phyloP scores from a whole-genome alignment of 441 rosid genomes.

The Euphorbia schlechtendalii region DNA sequence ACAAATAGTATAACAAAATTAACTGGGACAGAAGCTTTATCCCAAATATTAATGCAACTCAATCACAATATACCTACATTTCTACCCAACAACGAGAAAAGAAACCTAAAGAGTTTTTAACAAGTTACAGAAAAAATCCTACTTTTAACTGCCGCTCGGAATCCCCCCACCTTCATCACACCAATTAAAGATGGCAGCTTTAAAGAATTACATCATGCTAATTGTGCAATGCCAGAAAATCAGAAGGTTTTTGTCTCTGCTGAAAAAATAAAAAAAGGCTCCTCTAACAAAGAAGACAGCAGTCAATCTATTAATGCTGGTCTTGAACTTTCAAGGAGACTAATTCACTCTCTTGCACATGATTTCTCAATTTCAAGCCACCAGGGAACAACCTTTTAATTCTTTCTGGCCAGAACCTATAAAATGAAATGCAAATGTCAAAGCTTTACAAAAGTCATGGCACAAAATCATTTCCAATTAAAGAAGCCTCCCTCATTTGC shows the following conservation, averaged over 20 bases:
- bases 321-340: slow-evolving; percentile 65
- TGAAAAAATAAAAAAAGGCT: background rate
- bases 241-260: background rate
- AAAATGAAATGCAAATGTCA: slow-evolving; percentile 12
- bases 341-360: slow-evolving; percentile 64
- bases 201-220: too few species aligned
- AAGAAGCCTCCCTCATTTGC: background rate
- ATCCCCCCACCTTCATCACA: background rate
- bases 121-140: background rate
- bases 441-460: background rate
- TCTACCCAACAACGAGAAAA: background rate
- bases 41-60: background rate
- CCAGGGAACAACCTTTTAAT: slow-evolving; percentile 52
- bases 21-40: background rate
- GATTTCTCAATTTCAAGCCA: slow-evolving; percentile 40
- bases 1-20: background rate
- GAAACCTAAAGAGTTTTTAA: background rate
- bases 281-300: background rate
- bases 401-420: slow-evolving; percentile 73
- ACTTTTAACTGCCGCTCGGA: background rate
- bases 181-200: background rate
- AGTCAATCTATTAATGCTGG: slow-evolving; percentile 35
- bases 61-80: background rate
- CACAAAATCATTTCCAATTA: background rate
- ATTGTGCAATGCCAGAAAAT: background rate